These are phyloP conservation scores for Cladosporium sp. DNA, from an alignment of 2,329 filamentous ascomycete species.

Conservation along the genomic window DNA sequence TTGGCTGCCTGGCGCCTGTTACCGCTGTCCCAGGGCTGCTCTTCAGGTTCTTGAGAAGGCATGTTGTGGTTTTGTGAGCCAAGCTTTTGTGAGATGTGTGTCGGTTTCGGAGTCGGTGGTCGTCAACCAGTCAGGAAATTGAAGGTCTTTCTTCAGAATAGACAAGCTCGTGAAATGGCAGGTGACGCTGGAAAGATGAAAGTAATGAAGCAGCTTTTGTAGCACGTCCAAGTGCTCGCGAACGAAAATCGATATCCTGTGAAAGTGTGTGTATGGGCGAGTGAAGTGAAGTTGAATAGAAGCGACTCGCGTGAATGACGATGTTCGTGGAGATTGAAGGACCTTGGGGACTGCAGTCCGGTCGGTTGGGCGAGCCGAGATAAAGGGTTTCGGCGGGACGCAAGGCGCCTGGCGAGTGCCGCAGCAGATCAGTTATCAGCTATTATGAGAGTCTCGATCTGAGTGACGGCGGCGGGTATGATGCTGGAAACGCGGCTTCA, in stretches of 20 bases:
- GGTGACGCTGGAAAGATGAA: too few species aligned
- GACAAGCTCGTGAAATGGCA: too few species aligned
- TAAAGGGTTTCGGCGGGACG: neutral
- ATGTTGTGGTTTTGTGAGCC: conserved; percentile 9
- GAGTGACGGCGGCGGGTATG: neutral
- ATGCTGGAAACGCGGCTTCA: conserved; percentile 12
- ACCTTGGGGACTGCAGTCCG: too few species aligned
- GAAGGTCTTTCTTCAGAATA: neutral
- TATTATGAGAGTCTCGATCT: too few species aligned
- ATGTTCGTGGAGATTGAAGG: neutral
- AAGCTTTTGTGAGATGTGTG: neutral
- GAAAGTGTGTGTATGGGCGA: too few species aligned
- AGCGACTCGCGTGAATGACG: neutral
- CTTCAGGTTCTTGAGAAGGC: conserved; percentile 18
- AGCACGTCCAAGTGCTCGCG: too few species aligned
- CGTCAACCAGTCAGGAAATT: neutral
- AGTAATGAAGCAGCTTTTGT: too few species aligned
- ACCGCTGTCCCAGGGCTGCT: conserved; percentile 19
- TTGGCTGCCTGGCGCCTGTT: conserved; percentile 20
- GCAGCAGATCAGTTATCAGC: too few species aligned
- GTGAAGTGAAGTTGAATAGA: neutral
- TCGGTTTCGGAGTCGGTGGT: neutral
- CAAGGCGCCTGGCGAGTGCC: neutral
- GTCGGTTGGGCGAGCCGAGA: conserved; percentile 7
- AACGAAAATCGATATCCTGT: too few species aligned